phyloP scores from a whole-genome alignment of 2,329 filamentous ascomycete species.

The Clarireedia sp. region DNA sequence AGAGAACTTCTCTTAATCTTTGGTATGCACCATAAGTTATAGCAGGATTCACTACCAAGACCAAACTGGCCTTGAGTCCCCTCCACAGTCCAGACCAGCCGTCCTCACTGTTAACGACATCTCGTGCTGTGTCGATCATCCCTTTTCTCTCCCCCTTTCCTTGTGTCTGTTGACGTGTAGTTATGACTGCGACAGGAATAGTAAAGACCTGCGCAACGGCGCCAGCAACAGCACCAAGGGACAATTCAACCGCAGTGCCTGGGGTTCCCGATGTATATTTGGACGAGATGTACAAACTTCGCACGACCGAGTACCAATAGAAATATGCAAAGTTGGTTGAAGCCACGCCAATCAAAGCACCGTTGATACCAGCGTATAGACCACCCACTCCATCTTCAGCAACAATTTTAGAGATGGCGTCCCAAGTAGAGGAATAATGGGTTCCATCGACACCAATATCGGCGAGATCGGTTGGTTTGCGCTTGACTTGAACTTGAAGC shows the following conservation, averaged over 20 bases:
- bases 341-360: conserved; percentile 81
- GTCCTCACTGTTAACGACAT: conserved; percentile 86
- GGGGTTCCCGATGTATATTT: conserved; percentile 54
- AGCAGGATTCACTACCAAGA: conserved; percentile 89
- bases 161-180: conserved; percentile 92
- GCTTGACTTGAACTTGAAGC: conserved; percentile 87
- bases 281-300: conserved; percentile 65
- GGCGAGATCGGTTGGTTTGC: conserved; percentile 37
- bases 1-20: conserved; percentile 69
- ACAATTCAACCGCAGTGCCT: conserved; percentile 73
- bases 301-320: conserved; percentile 93
- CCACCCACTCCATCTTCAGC: conserved; percentile 72
- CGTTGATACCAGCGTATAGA: conserved; percentile 82
- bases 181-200: conserved; percentile 91
- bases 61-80: conserved; percentile 89
- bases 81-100: conserved; percentile 86
- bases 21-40: conserved; percentile 98
- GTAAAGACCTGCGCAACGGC: conserved; percentile 92
- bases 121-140: conserved; percentile 75
- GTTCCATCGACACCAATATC: conserved; percentile 43
- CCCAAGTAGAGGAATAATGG: conserved; percentile 81
- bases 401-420: conserved; percentile 80
- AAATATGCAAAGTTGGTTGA: conserved; percentile 99
- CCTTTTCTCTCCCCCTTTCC: conserved; percentile 77
- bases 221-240: conserved; percentile 78